Conservation (phyloP, 1,284 basidiomycete genomes). For the Apiotrichum akiyoshidainum region DNA sequence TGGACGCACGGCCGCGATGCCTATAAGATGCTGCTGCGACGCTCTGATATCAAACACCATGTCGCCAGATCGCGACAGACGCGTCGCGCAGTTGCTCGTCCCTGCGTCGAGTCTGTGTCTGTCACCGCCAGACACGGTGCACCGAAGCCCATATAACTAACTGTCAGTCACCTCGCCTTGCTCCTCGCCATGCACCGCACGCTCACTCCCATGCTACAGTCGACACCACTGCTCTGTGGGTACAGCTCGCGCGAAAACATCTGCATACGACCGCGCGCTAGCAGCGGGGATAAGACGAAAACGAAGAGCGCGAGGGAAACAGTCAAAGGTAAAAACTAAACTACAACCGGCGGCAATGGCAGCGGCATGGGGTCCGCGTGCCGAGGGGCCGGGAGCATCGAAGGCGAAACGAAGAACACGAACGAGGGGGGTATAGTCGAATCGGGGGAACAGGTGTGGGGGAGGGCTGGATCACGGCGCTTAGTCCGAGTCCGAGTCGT, state of each 20-base stretch:
- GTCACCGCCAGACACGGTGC: background rate
- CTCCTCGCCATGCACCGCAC: too few species aligned
- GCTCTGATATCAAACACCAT: too few species aligned
- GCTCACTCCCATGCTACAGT: background rate
- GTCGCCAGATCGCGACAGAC: too few species aligned
- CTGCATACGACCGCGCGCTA: slow-evolving; percentile 9
- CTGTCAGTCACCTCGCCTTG: too few species aligned
- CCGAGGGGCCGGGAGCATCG: slow-evolving; percentile 3
- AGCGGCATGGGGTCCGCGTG: too few species aligned
- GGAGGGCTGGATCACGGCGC: background rate
- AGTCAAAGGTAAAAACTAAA: background rate
- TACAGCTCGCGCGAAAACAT: slow-evolving; percentile 3
- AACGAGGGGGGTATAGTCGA: slow-evolving; percentile 4
- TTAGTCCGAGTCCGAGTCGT: slow-evolving; percentile 31
- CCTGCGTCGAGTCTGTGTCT: too few species aligned
- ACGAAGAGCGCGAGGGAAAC: background rate
- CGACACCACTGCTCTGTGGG: background rate
- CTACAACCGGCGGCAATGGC: background rate
- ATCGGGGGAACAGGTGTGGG: background rate
- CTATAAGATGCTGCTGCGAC: too few species aligned
- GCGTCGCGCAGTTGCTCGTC: too few species aligned
- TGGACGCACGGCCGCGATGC: too few species aligned
- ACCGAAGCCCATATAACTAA: background rate
- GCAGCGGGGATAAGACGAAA: slow-evolving; percentile 1
- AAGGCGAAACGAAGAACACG: slow-evolving; percentile 5